Evolutionary conservation across 1,284 basidiomycete species (phyloP), one percentile per base, ranked within the genome.

Genomic region (Pseudozyma thailandica): DNA sequence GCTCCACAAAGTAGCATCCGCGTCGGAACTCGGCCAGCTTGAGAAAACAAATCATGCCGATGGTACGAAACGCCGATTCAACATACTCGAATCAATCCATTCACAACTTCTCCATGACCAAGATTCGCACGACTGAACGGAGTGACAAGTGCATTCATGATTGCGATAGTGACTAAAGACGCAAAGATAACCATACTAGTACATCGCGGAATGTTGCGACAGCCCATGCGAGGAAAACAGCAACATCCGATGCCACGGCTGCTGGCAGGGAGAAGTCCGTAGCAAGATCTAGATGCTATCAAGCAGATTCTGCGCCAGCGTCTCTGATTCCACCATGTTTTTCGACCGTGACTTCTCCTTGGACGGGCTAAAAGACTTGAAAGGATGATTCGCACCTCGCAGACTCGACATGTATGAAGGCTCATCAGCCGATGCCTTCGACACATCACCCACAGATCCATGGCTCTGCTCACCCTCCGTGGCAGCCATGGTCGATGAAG

Each of bases 291-390:
- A 41, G 9, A 23, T 21, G 38, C 38, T 20, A 15, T 42, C n/a
- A 13, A 28, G 25, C 3, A 16, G 26, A 26, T 26, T 42, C 30
- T 38, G 31, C 27, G 23, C 45, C 27, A 28, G 12, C n/a, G n/a
- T 15, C 5, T 33, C 42, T 12, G 30, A 23, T 9, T 54, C 52
- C 2, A 28, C 21, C 27, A 16, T 16, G 25, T 28, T 25, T 43
- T 23, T 53, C 5, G 48, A 33, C 18, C 42, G 10, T 6, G 49
- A 15, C 16, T 30, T 51, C 31, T 65, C 56, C 35, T 51, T 55
- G 30, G 25, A 38, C 6, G 62, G 55, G n/a, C 55, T 59, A 39
- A 54, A 59, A 4, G 56, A 51, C 25, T 47, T 50, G 49, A 39
- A 65, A 2, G 52, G 50, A 21, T 54, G 54, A 13, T 39, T 46